These are phyloP conservation scores for Phallus indusiatus DNA, from an alignment of 768 basidiomycete species.

Conservation along the genomic window DNA sequence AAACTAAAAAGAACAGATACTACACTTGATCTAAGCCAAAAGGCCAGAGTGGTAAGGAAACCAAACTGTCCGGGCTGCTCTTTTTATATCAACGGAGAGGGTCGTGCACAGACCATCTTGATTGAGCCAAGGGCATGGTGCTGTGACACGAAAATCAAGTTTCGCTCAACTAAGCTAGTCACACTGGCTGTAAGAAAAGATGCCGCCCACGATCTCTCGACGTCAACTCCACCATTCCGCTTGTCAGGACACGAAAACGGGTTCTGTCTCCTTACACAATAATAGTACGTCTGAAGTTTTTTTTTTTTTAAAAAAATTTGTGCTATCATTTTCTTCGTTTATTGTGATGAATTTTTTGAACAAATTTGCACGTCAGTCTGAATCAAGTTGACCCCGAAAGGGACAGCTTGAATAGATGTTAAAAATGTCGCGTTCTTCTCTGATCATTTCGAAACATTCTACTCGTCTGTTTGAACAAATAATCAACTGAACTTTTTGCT, in stretches of 20 bases:
- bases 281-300: not conserved
- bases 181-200: too few relatives aligned
- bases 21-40: slow-evolving; percentile 33
- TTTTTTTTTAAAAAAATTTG: too few relatives aligned
- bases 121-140: not conserved
- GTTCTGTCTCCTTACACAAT: too few relatives aligned
- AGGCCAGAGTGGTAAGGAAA: slow-evolving; percentile 21
- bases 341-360: slow-evolving; percentile 10
- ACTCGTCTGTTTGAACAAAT: not conserved
- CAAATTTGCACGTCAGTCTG: slow-evolving; percentile 41
- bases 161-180: too few relatives aligned
- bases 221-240: too few relatives aligned
- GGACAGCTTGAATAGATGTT: not conserved
- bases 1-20: slow-evolving; percentile 32
- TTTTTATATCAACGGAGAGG: not conserved
- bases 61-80: not conserved
- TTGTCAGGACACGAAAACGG: too few relatives aligned
- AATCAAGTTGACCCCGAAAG: slow-evolving; percentile 12
- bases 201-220: too few relatives aligned
- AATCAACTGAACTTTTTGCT: not conserved
- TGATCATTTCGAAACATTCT: not conserved
- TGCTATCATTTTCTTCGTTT: not conserved
- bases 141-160: too few relatives aligned
- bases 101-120: not conserved
- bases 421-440: not conserved